Conservation (phyloP, 768 basidiomycete genomes). For the Lentinus tigrinus region DNA sequence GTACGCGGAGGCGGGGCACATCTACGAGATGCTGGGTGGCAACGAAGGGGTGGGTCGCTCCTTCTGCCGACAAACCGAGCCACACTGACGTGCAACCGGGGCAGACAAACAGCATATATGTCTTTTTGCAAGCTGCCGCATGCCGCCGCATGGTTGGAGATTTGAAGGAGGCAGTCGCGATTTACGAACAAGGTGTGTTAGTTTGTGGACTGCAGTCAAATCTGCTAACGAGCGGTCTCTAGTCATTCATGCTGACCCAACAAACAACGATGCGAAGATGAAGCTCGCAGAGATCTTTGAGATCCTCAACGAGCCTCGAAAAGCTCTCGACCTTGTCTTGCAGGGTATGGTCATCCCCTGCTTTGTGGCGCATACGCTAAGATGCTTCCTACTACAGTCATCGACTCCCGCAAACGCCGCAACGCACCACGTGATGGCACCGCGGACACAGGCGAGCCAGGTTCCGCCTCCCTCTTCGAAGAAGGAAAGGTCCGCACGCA, state of each 20-base stretch:
- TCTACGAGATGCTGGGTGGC: constrained; percentile 76
- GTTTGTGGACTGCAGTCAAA: neutral
- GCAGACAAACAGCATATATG: constrained; percentile 72
- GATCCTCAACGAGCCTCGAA: constrained; percentile 71
- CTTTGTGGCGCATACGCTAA: neutral
- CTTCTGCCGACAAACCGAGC: neutral
- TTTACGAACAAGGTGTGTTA: constrained; percentile 74
- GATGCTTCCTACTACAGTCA: constrained; percentile 25
- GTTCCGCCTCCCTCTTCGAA: constrained; percentile 58
- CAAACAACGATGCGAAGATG: constrained; percentile 81
- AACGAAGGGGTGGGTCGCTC: constrained; percentile 58
- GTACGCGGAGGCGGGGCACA: constrained; percentile 75
- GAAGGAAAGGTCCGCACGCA: constrained; percentile 41
- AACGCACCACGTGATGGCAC: constrained; percentile 12
- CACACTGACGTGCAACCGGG: neutral
- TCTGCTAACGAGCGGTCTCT: neutral
- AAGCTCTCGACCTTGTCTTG: constrained; percentile 81
- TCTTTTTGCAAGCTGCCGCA: constrained; percentile 75
- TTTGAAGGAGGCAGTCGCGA: constrained; percentile 72
- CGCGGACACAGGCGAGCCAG: constrained; percentile 22
- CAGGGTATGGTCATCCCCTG: constrained; percentile 54
- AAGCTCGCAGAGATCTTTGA: constrained; percentile 91
- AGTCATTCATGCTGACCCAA: constrained; percentile 77
- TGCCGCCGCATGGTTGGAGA: constrained; percentile 80
- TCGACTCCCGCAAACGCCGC: constrained; percentile 32